A percentile compares a stretch with the other conserved stretches of the same genome.
Evolutionary conservation across 495 filamentous ascomycete genomes (phyloP).

Genomic region (Aspergillus wentii): DNA sequence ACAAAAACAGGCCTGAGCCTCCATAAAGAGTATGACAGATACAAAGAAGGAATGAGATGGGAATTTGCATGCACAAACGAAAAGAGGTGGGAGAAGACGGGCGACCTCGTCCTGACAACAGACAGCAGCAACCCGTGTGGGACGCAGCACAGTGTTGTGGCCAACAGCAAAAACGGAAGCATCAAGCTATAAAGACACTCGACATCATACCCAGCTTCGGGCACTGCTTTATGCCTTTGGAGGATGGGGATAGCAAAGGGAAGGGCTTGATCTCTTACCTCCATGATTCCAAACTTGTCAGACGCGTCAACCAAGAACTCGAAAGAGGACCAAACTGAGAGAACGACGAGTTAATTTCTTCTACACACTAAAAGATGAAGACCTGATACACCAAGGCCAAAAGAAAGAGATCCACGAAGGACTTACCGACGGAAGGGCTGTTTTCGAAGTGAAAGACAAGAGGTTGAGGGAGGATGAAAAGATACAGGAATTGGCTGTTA

Average conservation of each 20-base stretch:
- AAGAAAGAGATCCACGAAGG: not conserved
- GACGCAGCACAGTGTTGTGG: no score
- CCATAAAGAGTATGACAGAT: no score
- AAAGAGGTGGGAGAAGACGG: not conserved
- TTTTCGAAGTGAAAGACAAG: no score
- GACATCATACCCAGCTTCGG: not conserved
- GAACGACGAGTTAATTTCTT: not conserved
- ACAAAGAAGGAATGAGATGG: no score
- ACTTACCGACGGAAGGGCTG: no score
- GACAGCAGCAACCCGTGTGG: not conserved
- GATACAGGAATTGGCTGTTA: not conserved
- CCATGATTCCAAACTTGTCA: not conserved
- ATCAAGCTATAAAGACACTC: not conserved
- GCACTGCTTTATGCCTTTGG: not conserved
- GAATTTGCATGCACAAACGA: no score
- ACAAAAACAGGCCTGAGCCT: no score
- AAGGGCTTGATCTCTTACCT: conserved; percentile 3
- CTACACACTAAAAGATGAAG: no score
- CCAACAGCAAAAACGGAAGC: not conserved
- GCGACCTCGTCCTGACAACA: not conserved
- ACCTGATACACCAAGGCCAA: not conserved
- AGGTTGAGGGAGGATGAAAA: no score
- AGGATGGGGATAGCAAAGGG: not conserved
- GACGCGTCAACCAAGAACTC: not conserved
- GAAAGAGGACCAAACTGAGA: not conserved